A percentile compares a stretch with the other conserved stretches of the same genome.
phyloP scores from a whole-genome alignment of 495 filamentous ascomycete genomes.

The Aspergillus asperescens region DNA sequence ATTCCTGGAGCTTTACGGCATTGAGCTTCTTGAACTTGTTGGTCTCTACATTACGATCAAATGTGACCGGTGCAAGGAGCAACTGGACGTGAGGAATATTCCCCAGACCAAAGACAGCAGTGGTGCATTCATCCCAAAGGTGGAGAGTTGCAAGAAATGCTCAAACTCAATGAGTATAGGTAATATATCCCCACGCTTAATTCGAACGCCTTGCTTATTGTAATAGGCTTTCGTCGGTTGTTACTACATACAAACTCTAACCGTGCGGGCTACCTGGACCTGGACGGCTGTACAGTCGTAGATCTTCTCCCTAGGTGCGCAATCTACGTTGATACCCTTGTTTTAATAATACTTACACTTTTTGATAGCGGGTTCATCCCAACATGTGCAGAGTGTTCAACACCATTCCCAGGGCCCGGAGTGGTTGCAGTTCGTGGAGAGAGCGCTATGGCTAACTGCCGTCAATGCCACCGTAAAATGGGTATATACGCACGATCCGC shows the following conservation, averaged over 20 bases:
- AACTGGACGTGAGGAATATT: conserved; percentile 65
- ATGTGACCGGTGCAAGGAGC: conserved; percentile 78
- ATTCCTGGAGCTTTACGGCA: conserved; percentile 69
- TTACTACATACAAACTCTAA: conserved; percentile 71
- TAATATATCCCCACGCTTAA: conserved; percentile 14
- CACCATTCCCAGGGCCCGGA: conserved; percentile 55
- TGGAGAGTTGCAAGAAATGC: conserved; percentile 71
- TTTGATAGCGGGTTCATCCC: conserved; percentile 66
- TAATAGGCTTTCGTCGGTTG: conserved; percentile 61
- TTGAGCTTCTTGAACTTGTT: conserved; percentile 72
- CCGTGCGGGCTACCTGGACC: conserved; percentile 78
- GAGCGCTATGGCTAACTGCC: conserved; percentile 69
- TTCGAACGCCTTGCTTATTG: background rate
- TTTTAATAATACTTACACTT: conserved; percentile 2
- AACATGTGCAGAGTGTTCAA: conserved; percentile 77
- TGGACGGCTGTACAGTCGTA: conserved; percentile 68
- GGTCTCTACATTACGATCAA: conserved; percentile 69
- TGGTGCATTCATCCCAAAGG: conserved; percentile 26
- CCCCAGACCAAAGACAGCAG: conserved; percentile 42
- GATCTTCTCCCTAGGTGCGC: conserved; percentile 73
- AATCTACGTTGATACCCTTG: background rate
- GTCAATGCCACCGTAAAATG: conserved; percentile 79
- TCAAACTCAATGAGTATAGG: conserved; percentile 59
- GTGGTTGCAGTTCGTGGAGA: conserved; percentile 71
- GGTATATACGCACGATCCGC: conserved; percentile 36